Conservation (phyloP, 2,329 filamentous ascomycete genomes). For the Aspergillus sp. region DNA sequence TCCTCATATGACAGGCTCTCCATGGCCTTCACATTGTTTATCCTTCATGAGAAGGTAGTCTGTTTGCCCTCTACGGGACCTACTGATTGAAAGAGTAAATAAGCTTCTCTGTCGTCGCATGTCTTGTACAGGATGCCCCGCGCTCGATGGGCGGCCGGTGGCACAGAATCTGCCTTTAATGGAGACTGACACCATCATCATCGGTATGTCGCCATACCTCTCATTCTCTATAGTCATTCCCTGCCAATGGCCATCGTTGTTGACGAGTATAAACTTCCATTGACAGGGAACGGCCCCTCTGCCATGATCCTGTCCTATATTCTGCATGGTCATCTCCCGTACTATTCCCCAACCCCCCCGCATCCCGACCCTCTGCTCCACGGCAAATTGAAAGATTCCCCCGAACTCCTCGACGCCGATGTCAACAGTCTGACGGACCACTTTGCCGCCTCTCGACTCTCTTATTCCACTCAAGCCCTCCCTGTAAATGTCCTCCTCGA, state of each 20-base stretch:
- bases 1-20: slow-evolving; percentile 9
- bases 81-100: not conserved
- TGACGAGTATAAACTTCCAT: slow-evolving; percentile 1
- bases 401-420: slow-evolving; percentile 46
- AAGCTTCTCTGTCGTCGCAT: slow-evolving; percentile 13
- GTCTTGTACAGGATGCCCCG: slow-evolving; percentile 27
- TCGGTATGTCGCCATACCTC: slow-evolving; percentile 33
- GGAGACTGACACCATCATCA: slow-evolving; percentile 39
- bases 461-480: slow-evolving; percentile 58
- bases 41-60: slow-evolving; percentile 15
- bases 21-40: slow-evolving; percentile 17
- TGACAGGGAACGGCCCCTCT: slow-evolving; percentile 56
- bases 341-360: slow-evolving; percentile 45
- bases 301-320: slow-evolving; percentile 60
- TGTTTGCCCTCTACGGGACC: not conserved
- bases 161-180: slow-evolving; percentile 24
- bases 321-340: slow-evolving; percentile 56
- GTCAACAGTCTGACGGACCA: slow-evolving; percentile 50
- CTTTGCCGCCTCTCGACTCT: slow-evolving; percentile 53
- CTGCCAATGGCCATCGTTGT: slow-evolving; percentile 9
- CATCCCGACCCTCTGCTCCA: slow-evolving; percentile 56
- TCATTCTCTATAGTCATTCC: slow-evolving; percentile 3
- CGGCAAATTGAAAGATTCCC: slow-evolving; percentile 46
- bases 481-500: slow-evolving; percentile 58
- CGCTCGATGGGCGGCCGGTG: slow-evolving; percentile 18